phyloP scores from a whole-genome alignment of 352 stramenopile genomes.

The Globisporangium apiculatum region DNA sequence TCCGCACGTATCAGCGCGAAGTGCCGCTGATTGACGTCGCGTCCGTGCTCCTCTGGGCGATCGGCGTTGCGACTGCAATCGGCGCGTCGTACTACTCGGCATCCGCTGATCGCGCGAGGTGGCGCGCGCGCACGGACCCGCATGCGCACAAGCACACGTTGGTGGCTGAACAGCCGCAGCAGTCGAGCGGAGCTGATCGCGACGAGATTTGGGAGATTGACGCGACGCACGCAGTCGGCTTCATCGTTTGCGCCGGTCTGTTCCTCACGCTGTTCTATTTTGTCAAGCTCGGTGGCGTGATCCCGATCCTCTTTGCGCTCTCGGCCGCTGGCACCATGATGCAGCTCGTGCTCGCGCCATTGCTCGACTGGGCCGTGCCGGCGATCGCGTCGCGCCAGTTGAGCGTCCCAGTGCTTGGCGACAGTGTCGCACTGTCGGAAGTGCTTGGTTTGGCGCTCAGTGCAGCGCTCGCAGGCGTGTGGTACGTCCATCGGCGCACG shows the following conservation, averaged over 20 bases:
- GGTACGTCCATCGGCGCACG: constrained; percentile 52
- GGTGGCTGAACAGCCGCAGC: constrained; percentile 18
- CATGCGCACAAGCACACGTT: constrained; percentile 12
- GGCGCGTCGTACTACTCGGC: constrained; percentile 65
- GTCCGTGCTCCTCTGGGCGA: constrained; percentile 51
- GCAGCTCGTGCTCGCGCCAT: constrained; percentile 42
- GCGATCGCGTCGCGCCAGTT: constrained; percentile 29
- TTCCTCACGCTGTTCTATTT: constrained; percentile 74
- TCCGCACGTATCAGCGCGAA: constrained; percentile 40
- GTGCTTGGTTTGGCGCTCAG: constrained; percentile 35
- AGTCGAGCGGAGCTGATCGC: constrained; percentile 6
- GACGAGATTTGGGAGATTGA: constrained; percentile 62
- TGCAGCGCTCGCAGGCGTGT: constrained; percentile 32
- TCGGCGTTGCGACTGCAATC: constrained; percentile 52
- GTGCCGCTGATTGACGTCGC: constrained; percentile 45
- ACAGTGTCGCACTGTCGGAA: constrained; percentile 39
- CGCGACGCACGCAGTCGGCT: constrained; percentile 44
- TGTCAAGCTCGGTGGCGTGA: constrained; percentile 42
- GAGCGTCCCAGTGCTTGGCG: constrained; percentile 24
- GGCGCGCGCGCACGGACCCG: constrained; percentile 14
- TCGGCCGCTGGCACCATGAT: constrained; percentile 42
- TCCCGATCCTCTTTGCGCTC: constrained; percentile 66
- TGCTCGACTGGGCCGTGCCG: constrained; percentile 27
- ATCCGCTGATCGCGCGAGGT: constrained; percentile 11
- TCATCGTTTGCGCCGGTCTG: constrained; percentile 48